Conservation (phyloP, 352 stramenopile genomes). For the Phytophthora citrophthora region DNA sequence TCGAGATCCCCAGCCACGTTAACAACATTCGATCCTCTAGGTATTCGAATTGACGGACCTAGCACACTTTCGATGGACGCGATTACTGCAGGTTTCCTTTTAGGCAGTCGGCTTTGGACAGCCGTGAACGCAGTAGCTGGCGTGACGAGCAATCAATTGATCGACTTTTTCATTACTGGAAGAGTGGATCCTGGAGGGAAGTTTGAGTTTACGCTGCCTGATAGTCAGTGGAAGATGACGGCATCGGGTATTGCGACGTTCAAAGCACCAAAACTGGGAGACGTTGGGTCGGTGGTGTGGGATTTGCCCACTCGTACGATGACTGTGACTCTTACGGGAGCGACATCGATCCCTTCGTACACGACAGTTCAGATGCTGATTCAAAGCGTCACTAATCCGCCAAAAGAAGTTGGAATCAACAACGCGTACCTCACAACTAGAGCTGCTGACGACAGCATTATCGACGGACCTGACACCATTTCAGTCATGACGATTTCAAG, state of each 20-base stretch:
- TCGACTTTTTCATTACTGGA: constrained; percentile 57
- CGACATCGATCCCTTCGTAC: constrained; percentile 35
- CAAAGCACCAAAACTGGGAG: constrained; percentile 37
- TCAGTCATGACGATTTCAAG: constrained; percentile 48
- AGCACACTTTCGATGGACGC: constrained; percentile 47
- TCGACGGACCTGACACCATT: constrained; percentile 58
- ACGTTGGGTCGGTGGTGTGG: constrained; percentile 40
- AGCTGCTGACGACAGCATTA: constrained; percentile 40
- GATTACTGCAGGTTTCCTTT: constrained; percentile 48
- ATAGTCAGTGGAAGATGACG: constrained; percentile 47
- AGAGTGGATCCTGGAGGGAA: constrained; percentile 39
- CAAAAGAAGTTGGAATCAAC: constrained; percentile 57
- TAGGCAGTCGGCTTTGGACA: constrained; percentile 58
- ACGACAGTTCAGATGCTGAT: constrained; percentile 41
- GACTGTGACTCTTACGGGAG: constrained; percentile 37
- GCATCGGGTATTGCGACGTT: constrained; percentile 37
- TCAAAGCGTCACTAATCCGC: constrained; percentile 50
- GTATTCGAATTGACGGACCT: constrained; percentile 59
- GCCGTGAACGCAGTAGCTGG: constrained; percentile 46
- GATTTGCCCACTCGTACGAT: constrained; percentile 37
- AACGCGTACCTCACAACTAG: constrained; percentile 45
- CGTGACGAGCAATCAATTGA: constrained; percentile 51
- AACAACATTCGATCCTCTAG: constrained; percentile 49
- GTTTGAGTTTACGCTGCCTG: constrained; percentile 57
- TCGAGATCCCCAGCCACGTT: constrained; percentile 30